Conservation (phyloP, 108 stramenopile genomes). For the Pseudonitzschia multiseries region DNA sequence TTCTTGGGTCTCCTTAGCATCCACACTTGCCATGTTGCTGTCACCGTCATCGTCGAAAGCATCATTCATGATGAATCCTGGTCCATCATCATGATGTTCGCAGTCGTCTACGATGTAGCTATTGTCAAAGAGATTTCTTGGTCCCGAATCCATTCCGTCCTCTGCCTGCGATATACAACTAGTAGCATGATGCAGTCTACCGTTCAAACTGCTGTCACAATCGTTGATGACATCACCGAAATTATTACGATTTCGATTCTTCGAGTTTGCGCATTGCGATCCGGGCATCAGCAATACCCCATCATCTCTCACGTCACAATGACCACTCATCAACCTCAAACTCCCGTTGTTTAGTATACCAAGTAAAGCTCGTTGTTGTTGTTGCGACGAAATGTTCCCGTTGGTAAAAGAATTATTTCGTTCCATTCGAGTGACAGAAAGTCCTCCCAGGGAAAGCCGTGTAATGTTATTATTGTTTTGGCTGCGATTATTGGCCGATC, state of each 20-base stretch:
- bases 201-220: neutral
- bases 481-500: constrained; percentile 17
- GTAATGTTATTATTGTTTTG: constrained; percentile 21
- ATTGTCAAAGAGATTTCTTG: constrained; percentile 30
- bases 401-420: constrained; percentile 4
- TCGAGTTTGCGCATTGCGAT: constrained; percentile 3
- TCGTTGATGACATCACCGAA: neutral
- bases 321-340: constrained; percentile 35
- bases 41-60: constrained; percentile 31
- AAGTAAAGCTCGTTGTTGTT: constrained; percentile 33
- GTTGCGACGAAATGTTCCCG: constrained; percentile 9
- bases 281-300: constrained; percentile 64
- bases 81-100: constrained; percentile 43
- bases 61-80: constrained; percentile 34
- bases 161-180: neutral
- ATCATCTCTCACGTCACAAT: constrained; percentile 51
- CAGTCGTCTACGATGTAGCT: constrained; percentile 34
- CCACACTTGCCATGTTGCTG: constrained; percentile 12
- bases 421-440: constrained; percentile 37
- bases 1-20: neutral
- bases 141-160: neutral
- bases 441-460: constrained; percentile 40
- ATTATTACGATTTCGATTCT: neutral
- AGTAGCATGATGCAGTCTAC: neutral
- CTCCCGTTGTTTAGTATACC: constrained; percentile 36